Evolutionary conservation across 2,329 filamentous ascomycete genomes (phyloP).

Genomic region (Neopestalotiopsis rosae): DNA sequence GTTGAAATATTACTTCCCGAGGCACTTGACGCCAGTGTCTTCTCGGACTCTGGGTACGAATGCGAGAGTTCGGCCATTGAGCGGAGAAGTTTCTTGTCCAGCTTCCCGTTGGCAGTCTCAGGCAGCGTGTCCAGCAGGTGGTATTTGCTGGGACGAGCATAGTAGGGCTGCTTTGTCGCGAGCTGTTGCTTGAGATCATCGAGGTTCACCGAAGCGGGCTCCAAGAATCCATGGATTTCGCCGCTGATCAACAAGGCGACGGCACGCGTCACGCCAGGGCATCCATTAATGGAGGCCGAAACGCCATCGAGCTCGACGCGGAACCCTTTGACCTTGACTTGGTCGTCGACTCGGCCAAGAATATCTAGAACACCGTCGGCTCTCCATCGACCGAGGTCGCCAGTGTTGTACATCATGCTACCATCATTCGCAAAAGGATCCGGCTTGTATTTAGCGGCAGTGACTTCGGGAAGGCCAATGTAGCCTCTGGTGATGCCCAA

Average conservation of each 20-base stretch:
- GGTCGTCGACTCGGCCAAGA: conserved; percentile 63
- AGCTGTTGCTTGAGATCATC: conserved; percentile 45
- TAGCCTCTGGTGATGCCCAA: conserved; percentile 61
- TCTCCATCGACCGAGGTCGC: conserved; percentile 62
- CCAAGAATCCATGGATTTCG: conserved; percentile 21
- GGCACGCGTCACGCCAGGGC: conserved; percentile 30
- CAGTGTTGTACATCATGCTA: conserved; percentile 63
- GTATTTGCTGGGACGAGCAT: conserved; percentile 56
- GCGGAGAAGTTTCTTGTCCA: conserved; percentile 55
- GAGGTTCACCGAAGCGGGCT: conserved; percentile 12
- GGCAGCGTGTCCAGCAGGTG: conserved; percentile 50
- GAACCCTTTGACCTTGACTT: conserved; percentile 68
- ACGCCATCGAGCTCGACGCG: conserved; percentile 66
- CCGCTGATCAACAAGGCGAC: conserved; percentile 16
- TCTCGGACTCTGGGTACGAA: conserved; percentile 16
- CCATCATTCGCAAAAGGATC: conserved; percentile 59
- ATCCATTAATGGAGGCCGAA: conserved; percentile 52
- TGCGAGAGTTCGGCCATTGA: conserved; percentile 33
- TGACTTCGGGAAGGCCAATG: conserved; percentile 57
- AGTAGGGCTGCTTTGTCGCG: conserved; percentile 55
- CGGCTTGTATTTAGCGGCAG: conserved; percentile 51
- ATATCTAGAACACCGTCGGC: conserved; percentile 58
- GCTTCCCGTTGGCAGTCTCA: conserved; percentile 60
- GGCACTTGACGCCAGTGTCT: conserved; percentile 16
- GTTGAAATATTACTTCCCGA: conserved; percentile 17